phyloP scores from a whole-genome alignment of 306 rosid species.

The Cicer yamashitae region DNA sequence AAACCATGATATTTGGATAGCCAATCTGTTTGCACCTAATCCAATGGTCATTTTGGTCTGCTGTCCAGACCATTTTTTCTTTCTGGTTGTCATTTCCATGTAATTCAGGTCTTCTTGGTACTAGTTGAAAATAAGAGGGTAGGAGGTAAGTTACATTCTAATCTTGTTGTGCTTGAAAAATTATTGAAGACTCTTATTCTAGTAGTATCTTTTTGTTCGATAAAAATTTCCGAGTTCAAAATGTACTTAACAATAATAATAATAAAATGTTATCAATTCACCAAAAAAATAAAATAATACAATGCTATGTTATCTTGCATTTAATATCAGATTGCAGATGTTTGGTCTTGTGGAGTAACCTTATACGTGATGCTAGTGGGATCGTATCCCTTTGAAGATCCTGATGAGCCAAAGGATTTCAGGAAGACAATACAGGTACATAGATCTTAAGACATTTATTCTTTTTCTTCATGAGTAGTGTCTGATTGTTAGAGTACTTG shows the following conservation, averaged over 20 bases:
- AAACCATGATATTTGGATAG: constrained; percentile 18
- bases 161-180: not conserved
- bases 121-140: constrained; percentile 14
- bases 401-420: constrained; percentile 83
- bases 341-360: constrained; percentile 98
- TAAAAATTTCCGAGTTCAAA: not conserved
- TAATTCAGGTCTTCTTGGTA: constrained; percentile 24
- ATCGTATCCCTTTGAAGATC: constrained; percentile 93
- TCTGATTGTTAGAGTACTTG: constrained; percentile 42
- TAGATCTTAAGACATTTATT: constrained; percentile 15
- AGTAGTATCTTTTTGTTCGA: not conserved
- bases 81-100: constrained; percentile 12
- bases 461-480: constrained; percentile 12
- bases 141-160: constrained; percentile 11
- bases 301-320: constrained; percentile 41
- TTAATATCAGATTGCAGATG: constrained; percentile 80
- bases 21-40: constrained; percentile 6
- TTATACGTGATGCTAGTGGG: constrained; percentile 93
- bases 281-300: no score
- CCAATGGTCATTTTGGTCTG: constrained; percentile 27
- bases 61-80: not conserved
- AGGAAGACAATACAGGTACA: constrained; percentile 86
- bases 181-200: constrained; percentile 7
- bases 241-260: not conserved
- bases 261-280: not conserved